Evolutionary conservation across 768 basidiomycete genomes (phyloP), one percentile per base, ranked within the genome.

Genomic region (Amanita rubescens): DNA sequence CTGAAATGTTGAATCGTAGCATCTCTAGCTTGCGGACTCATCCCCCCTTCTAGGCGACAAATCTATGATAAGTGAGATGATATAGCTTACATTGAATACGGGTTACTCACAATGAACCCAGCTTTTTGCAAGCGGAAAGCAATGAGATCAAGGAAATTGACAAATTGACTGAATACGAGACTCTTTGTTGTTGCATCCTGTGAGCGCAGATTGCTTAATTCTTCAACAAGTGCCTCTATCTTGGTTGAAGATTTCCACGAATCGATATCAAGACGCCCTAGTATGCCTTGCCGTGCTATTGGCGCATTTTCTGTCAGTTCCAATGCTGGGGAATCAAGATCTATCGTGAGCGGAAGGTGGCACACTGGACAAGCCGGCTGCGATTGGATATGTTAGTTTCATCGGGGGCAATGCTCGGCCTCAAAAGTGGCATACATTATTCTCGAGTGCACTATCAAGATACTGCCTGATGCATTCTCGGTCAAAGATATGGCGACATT

Each of bases 231-330:
- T 2, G 95, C 94, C 65, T 99, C 96, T 39, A 98, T 91, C 75
- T 98, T 99, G 4, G 93, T 85, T n/a, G 91, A 94, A 1, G 93
- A 95, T 45, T 92, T 80, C 92, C 93, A 96, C 43, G 81, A 84
- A 59, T 90, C 82, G 15, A 97, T 72, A 64, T 98, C 82, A 20
- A 99, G 75, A 9, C 94, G 82, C 24, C 91, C 91, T 12, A 99
- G 79, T 48, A 99, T 97, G 37, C 96, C 96, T 67, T 99, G 96
- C 35, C 90, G 82, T 8, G 71, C 72, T 35, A 63, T 73, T 6
- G 69, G 56, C 2, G 66, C 57, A 48, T 68, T 76, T 59, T 87
- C 83, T 55, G 87, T 87, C 7, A 93, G 64, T 64, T 97, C 95
- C 17, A 98, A 70, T 0, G 94, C 87, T 22, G 93, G 90, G 9